Base-by-base conservation (phyloP, 805 yeast genomes). In the Helenozyma baotianmanensis region DNA sequence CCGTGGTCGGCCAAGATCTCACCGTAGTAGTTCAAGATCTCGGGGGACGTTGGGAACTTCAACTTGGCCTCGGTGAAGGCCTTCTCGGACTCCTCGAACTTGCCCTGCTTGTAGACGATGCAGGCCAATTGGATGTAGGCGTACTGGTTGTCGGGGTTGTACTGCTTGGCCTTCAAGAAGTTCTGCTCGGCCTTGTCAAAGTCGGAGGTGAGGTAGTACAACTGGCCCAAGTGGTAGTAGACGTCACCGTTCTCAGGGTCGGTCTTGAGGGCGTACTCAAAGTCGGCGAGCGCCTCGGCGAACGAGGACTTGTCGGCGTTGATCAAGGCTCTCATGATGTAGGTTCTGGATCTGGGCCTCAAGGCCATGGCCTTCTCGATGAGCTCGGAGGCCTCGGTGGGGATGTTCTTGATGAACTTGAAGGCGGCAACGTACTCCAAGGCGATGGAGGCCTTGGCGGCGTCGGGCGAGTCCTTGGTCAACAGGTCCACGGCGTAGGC, bases 171-270 rank as follows among this genome's bases (percentile, higher is more conserved):
- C 61, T 79, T 81, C 49, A 72, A 73, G 56, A 88, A 92, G 63
- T 84, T 78, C 25, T 58, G 64, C 51, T 78, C 74, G 23, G 98
- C 97, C 43, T 77, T 70, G 23, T 62, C 64, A 52, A 83, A 76
- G 40, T 86, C 84, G 42, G 80, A 81, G 42, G 85, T 77, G 51
- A 92, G 68, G 66, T 89, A 90, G 59, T 74, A 76, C 56, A 89
- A 72, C 74, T 92, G 99, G 48, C 95, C 98, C 58, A 82, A 79
- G 65, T 92, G 98, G 70, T 92, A 92, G 69, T 80, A 85, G 46
- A 82, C 76, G 54, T 92, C 96, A 21, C 92, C 79, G 51, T 79
- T 76, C 15, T 74, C 64, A 30, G 90, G 77, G 53, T 85, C 80
- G 41, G 82, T 54, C 39, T 70, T 64, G 39, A 78, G 68, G 14